phyloP scores from a whole-genome alignment of 2,329 filamentous ascomycete genomes.

The Nothopassalora personata region DNA sequence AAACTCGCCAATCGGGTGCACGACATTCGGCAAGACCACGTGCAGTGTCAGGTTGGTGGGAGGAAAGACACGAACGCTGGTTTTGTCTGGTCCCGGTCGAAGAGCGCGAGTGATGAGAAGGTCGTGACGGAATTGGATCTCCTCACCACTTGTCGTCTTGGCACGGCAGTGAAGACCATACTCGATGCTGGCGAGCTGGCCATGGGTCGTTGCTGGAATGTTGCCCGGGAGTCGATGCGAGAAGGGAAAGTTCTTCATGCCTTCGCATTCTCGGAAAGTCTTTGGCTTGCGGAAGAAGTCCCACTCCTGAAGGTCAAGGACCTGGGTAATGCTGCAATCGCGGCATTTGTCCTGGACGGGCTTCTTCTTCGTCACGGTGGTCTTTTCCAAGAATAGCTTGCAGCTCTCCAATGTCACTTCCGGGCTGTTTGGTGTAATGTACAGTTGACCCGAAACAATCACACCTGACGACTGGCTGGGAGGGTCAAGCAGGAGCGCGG shows the following conservation, averaged over 20 bases:
- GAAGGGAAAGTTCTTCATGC: slow-evolving; percentile 77
- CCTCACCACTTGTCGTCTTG: slow-evolving; percentile 56
- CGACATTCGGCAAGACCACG: slow-evolving; percentile 73
- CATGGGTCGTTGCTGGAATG: slow-evolving; percentile 77
- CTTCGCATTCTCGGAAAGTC: slow-evolving; percentile 41
- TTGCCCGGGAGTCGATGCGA: slow-evolving; percentile 79
- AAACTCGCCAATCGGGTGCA: slow-evolving; percentile 81
- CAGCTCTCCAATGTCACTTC: slow-evolving; percentile 65
- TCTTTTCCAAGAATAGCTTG: slow-evolving; percentile 64
- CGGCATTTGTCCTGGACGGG: slow-evolving; percentile 74
- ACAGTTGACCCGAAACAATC: slow-evolving; percentile 76
- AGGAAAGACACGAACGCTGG: slow-evolving; percentile 89
- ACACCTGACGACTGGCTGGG: slow-evolving; percentile 73
- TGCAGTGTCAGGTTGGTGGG: slow-evolving; percentile 88
- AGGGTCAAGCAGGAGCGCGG: slow-evolving; percentile 74
- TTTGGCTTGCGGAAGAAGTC: slow-evolving; percentile 59
- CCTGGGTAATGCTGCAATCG: slow-evolving; percentile 68
- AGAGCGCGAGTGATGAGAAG: slow-evolving; percentile 76
- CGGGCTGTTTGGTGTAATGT: slow-evolving; percentile 62
- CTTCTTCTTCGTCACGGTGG: slow-evolving; percentile 70
- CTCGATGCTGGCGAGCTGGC: slow-evolving; percentile 64
- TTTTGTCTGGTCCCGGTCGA: slow-evolving; percentile 71
- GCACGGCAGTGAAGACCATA: slow-evolving; percentile 71
- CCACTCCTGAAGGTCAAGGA: slow-evolving; percentile 73
- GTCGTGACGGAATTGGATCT: slow-evolving; percentile 60